A percentile compares a stretch with the other conserved stretches of the same genome.
phyloP scores from a whole-genome alignment of 2,329 filamentous ascomycete genomes.

The Diaporthe destruens region DNA sequence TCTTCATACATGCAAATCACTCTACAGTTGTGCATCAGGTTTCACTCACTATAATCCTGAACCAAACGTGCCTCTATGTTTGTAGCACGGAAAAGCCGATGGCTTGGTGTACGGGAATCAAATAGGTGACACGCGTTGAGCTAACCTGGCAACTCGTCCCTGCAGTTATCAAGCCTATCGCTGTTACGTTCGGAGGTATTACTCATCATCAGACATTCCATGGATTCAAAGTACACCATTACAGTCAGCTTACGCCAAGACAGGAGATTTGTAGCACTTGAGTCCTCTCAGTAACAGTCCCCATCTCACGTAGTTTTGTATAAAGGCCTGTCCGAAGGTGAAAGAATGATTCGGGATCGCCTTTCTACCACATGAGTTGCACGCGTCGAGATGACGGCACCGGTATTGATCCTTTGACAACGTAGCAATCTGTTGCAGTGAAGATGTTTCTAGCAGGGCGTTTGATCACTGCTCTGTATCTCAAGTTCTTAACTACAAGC shows the following conservation, averaged over 20 bases:
- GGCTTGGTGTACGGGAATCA: too few relatives aligned
- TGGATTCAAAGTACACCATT: not conserved
- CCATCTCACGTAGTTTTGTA: not conserved
- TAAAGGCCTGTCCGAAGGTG: too few relatives aligned
- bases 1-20: too few relatives aligned
- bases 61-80: too few relatives aligned
- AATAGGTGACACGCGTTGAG: too few relatives aligned
- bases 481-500: not conserved
- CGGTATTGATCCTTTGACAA: too few relatives aligned
- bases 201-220: not conserved
- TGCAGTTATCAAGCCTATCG: not conserved
- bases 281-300: not conserved
- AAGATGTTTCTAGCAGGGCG: not conserved
- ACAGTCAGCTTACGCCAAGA: constrained; percentile 8
- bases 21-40: too few relatives aligned
- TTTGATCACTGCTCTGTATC: not conserved
- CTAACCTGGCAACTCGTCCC: not conserved
- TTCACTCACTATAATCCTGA: too few relatives aligned
- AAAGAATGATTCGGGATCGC: too few relatives aligned
- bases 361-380: too few relatives aligned
- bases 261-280: not conserved
- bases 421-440: not conserved
- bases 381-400: too few relatives aligned
- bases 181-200: not conserved
- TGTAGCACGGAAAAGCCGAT: too few relatives aligned